These are phyloP conservation scores for Geotrichum bryndzae DNA, from an alignment of 1,139 yeast species.

Conservation along the genomic window DNA sequence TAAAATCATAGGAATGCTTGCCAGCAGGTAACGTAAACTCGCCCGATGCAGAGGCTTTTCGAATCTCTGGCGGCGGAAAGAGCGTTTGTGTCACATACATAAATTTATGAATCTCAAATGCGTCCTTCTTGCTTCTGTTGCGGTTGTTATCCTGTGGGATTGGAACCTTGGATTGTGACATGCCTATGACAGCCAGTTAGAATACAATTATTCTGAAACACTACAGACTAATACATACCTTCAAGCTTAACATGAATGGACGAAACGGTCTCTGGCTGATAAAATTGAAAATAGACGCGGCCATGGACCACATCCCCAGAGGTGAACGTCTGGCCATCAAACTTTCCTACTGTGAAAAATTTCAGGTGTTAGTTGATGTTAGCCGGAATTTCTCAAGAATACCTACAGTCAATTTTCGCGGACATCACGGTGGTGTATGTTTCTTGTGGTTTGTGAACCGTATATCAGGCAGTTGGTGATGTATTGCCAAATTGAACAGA, in stretches of 20 bases:
- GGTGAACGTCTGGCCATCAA: slow-evolving; percentile 11
- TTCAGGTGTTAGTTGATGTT: background rate
- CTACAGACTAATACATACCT: slow-evolving; percentile 7
- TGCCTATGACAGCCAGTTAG: slow-evolving; percentile 1
- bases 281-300: slow-evolving; percentile 1
- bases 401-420: slow-evolving; percentile 13
- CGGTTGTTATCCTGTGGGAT: slow-evolving; percentile 2
- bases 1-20: slow-evolving; percentile 51
- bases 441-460: background rate
- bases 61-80: slow-evolving; percentile 55
- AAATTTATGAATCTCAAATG: slow-evolving; percentile 48
- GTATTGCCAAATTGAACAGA: too few relatives aligned
- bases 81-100: slow-evolving; percentile 51
- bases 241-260: slow-evolving; percentile 17
- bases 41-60: slow-evolving; percentile 43
- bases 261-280: slow-evolving; percentile 12
- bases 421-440: background rate
- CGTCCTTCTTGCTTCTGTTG: slow-evolving; percentile 21
- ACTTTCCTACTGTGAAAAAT: slow-evolving; percentile 2
- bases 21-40: slow-evolving; percentile 61
- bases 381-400: background rate
- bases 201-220: too few relatives aligned
- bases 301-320: slow-evolving; percentile 16
- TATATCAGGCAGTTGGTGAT: too few relatives aligned
- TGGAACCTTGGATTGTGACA: slow-evolving; percentile 16